These are phyloP conservation scores for Yamadazyma blattariae DNA, from an alignment of 1,139 yeast species.

Conservation along the genomic window DNA sequence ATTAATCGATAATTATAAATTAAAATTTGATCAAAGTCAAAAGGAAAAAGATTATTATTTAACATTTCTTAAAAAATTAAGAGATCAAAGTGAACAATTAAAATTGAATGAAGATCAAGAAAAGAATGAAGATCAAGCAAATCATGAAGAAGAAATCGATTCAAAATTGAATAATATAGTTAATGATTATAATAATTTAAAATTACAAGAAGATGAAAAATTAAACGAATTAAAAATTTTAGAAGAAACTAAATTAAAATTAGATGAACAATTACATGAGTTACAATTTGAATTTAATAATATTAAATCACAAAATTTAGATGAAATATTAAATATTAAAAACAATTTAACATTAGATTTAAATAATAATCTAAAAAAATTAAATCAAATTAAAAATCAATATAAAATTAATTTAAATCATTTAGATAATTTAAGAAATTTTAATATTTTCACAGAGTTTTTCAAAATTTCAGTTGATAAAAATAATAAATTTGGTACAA, in stretches of 20 bases:
- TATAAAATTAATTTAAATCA: conserved; percentile 61
- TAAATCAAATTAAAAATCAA: conserved; percentile 59
- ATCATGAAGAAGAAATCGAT: too few relatives aligned
- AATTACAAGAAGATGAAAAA: conserved; percentile 31
- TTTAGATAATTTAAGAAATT: conserved; percentile 64
- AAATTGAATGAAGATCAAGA: conserved; percentile 16
- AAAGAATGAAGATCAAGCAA: too few relatives aligned
- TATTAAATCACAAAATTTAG: conserved; percentile 40
- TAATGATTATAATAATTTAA: conserved; percentile 35
- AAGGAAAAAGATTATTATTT: conserved; percentile 79
- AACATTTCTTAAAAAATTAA: conserved; percentile 66
- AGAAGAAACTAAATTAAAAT: conserved; percentile 37
- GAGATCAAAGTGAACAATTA: conserved; percentile 39
- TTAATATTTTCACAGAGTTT: conserved; percentile 79
- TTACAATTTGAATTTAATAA: conserved; percentile 39
- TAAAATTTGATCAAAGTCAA: conserved; percentile 69
- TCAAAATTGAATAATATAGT: conserved; percentile 40
- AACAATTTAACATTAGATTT: conserved; percentile 55
- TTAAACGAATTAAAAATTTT: conserved; percentile 43
- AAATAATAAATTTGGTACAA: conserved; percentile 75
- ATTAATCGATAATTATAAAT: conserved; percentile 63
- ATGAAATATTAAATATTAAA: conserved; percentile 39
- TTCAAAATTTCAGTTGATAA: conserved; percentile 75
- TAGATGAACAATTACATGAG: conserved; percentile 36
- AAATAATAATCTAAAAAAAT: conserved; percentile 44